Percentiles rank a stretch among this genome's conserved stretches.
phyloP scores from a whole-genome alignment of 495 filamentous ascomycete species.

The Trichoderma reesei region DNA sequence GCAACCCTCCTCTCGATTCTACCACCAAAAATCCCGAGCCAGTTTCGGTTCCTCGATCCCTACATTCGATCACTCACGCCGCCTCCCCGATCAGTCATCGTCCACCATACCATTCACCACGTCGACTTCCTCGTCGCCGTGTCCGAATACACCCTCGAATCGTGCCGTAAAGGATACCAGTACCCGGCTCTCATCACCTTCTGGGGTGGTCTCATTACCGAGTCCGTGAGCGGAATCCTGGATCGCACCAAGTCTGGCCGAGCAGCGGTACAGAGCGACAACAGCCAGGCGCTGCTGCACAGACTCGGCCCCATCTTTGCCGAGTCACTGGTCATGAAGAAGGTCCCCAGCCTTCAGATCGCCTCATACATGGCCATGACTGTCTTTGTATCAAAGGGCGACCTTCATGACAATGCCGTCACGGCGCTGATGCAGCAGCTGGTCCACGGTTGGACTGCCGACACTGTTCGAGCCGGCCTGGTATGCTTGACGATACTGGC shows the following conservation, averaged over 20 bases:
- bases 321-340: slow-evolving; percentile 60
- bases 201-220: slow-evolving; percentile 75
- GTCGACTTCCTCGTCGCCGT: slow-evolving; percentile 57
- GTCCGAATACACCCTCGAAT: slow-evolving; percentile 62
- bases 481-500: slow-evolving; percentile 72
- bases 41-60: slow-evolving; percentile 76
- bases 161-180: slow-evolving; percentile 55
- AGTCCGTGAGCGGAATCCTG: slow-evolving; percentile 70
- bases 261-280: slow-evolving; percentile 53
- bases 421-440: slow-evolving; percentile 79
- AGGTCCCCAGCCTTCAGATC: slow-evolving; percentile 64
- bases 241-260: slow-evolving; percentile 65
- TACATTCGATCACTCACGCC: slow-evolving; percentile 65
- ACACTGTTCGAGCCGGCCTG: slow-evolving; percentile 62
- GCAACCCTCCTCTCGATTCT: slow-evolving; percentile 73
- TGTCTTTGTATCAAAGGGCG: slow-evolving; percentile 70
- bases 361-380: slow-evolving; percentile 85
- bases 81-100: slow-evolving; percentile 68
- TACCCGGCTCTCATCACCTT: slow-evolving; percentile 72
- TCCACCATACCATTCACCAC: slow-evolving; percentile 69
- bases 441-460: slow-evolving; percentile 59
- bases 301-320: slow-evolving; percentile 66
- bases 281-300: slow-evolving; percentile 68
- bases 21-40: slow-evolving; percentile 55
- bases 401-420: slow-evolving; percentile 63